Base-by-base conservation (phyloP, 2,329 filamentous ascomycete genomes). In the Ascomycota sp. region DNA sequence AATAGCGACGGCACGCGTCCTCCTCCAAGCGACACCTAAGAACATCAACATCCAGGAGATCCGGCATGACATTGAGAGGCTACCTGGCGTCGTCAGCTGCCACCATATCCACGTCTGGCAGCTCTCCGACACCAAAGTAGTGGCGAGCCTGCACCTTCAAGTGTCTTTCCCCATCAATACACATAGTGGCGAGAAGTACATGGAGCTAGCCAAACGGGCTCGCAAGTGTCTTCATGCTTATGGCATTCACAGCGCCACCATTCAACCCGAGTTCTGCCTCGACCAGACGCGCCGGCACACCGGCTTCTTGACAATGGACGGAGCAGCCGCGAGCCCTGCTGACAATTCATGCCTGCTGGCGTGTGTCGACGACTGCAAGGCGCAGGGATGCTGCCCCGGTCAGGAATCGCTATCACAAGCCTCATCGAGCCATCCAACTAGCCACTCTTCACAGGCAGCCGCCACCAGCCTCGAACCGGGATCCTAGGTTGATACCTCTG, bases 101-200 rank as follows among this genome's bases (percentile, higher is more conserved):
- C 89, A 98, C 53, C 86, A 98, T 50, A 65, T 98, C 15, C 89
- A 98, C 49, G 83, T 98, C 36, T 98, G 89, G 89, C 86, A 95
- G 52, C 67, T 98, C 22, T 92, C 79, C 11, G 86, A 95, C 47
- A 89, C 83, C 30, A 93, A 94, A 58, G 63, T 93, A 22, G 77
- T 98, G 23, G 86, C 89, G 9, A 89, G 79, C 8, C 69, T 98
- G 53, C 89, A 98, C 47, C 75, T 98, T 27, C 82, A 93, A 50
- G 77, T 98, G 15, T 73, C 75, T 28, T 93, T 92, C 49, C 79
- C 85, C 40, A 83, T 92, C 50, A 75, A 83, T 46, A 79, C 78
- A 29, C 71, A 83, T 40, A 76, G 76, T 25, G 70, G 69, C 25
- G 66, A 69, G 45, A 72, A 75, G 43, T 98, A 95, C 56, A 98